Evolutionary conservation across 2,329 filamentous ascomycete genomes (phyloP), one percentile per base, ranked within the genome.

Genomic region (Alternaria hordeiaustralica): DNA sequence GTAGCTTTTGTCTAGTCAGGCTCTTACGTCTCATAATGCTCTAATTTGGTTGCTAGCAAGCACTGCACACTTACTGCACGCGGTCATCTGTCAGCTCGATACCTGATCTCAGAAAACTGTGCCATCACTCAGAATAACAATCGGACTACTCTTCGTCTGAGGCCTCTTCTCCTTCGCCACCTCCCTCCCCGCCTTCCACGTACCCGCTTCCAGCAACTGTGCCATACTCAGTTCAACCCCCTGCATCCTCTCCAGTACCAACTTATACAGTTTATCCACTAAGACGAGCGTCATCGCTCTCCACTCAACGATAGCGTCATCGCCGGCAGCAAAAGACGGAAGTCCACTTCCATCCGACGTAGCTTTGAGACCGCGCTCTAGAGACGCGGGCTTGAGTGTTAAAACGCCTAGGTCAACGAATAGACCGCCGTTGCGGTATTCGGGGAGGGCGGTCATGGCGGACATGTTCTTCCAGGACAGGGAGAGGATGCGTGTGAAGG

Each of bases 171-270:
- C 63, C 45, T 67, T 69, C 12, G 74, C 73, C 21, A 72, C 63
- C 45, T 75, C 73, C 12, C 74, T 49, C 1, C 74, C 74, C 21
- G 69, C 67, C 89, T 97, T 97, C 94, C 95, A 98, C 74, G 93
- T 97, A 33, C 95, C 95, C 6, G 94, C 95, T 80, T 98, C 95
- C 10, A 98, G 84, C 82, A 98, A 87, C 80, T 98, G 95, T 12
- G 94, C 89, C 72, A 98, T 82, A 25, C 85, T 92, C 77, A 98
- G 81, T 62, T 85, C 83, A 67, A 94, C 89, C 33, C 88, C 84
- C 3, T 90, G 91, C 15, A 85, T 85, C 10, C 97, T 82, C 62
- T 87, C 87, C 58, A 97, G 78, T 65, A 93, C 90, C 65, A 92
- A 87, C 2, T 83, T 82, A 23, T 91, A 84, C 23, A 94, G 82